Evolutionary conservation across 345 rosid species (phyloP).

Genomic region (Eucalyptus virginea): DNA sequence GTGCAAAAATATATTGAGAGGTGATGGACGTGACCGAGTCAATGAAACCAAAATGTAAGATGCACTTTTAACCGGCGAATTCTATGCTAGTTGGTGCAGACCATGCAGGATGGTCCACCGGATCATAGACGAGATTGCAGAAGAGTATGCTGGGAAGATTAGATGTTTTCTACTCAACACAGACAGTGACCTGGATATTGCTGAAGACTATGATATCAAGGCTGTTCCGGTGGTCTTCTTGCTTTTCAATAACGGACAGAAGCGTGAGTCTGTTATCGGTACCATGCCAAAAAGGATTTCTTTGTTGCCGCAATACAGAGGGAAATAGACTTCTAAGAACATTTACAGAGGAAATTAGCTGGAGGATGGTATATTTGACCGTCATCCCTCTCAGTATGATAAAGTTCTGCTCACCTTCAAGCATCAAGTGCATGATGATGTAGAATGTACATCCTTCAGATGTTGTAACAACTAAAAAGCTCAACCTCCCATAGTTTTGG

Average conservation of each 20-base stretch:
- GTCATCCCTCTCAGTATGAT: background rate
- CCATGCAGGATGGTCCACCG: slow-evolving; percentile 37
- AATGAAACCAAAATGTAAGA: background rate
- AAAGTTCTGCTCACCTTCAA: background rate
- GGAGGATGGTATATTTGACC: background rate
- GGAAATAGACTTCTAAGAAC: slow-evolving; percentile 39
- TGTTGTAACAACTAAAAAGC: background rate
- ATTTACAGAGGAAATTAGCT: background rate
- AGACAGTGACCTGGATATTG: slow-evolving; percentile 51
- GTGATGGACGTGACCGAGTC: background rate
- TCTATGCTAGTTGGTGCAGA: slow-evolving; percentile 85
- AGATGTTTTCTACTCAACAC: slow-evolving; percentile 60
- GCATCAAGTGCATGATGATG: background rate
- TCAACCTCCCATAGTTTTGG: background rate
- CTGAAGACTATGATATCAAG: slow-evolving; percentile 71
- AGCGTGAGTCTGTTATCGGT: slow-evolving; percentile 60
- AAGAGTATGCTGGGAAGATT: slow-evolving; percentile 64
- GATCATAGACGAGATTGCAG: slow-evolving; percentile 71
- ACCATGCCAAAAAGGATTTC: slow-evolving; percentile 94
- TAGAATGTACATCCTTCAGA: background rate
- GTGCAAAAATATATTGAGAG: background rate
- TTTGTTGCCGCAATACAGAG: slow-evolving; percentile 82
- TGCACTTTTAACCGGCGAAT: slow-evolving; percentile 14
- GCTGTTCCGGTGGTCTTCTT: slow-evolving; percentile 82
- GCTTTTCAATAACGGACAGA: slow-evolving; percentile 76